Percentiles rank a stretch among this genome's conserved stretches.
These are phyloP conservation scores for barley (Hordeum vulgare) DNA, from an alignment of 176 grass and related monocot species.

Conservation along the genomic window MorexV3_pseudomolecules_assembly NC_058518.1:457317581-457318080, in stretches of 20 bases:
- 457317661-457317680: conserved; percentile 41
- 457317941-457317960: conserved; percentile 34
- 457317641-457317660: conserved; percentile 34
- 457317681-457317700: conserved; percentile 66
- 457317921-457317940: conserved; percentile 46
- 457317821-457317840: conserved; percentile 80
- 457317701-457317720: conserved; percentile 64
- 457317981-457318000: background rate
- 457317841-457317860: conserved; percentile 61
- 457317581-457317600: conserved; percentile 58
- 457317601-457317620: conserved; percentile 30
- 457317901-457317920: conserved; percentile 94
- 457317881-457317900: conserved; percentile 77
- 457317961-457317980: background rate
- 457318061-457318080: background rate
- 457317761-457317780: conserved; percentile 68
- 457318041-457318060: background rate
- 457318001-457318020: conserved; percentile 9
- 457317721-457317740: conserved; percentile 75
- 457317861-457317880: conserved; percentile 81
- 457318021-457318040: background rate
- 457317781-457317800: conserved; percentile 79
- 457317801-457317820: conserved; percentile 93
- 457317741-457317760: conserved; percentile 66
- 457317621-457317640: conserved; percentile 22